Percentiles rank a stretch among this genome's conserved stretches.
Evolutionary conservation across 257 asterid genomes (phyloP).

Genomic region (Lantana camara): DNA sequence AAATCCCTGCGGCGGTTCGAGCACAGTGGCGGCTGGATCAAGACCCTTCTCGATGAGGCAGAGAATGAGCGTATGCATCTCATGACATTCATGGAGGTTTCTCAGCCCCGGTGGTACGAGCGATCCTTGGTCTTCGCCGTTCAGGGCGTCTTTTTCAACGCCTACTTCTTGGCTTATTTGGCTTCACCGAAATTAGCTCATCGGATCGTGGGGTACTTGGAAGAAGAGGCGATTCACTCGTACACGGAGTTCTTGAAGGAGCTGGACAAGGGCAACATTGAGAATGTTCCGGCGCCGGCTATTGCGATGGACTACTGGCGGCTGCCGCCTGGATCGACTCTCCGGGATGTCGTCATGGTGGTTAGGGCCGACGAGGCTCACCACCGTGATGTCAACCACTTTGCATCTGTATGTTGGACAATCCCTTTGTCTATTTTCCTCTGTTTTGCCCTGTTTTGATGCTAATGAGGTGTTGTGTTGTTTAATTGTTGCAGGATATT

Average conservation of each 20-base stretch:
- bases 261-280: slow-evolving; percentile 67
- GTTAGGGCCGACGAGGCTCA: slow-evolving; percentile 95
- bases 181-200: slow-evolving; percentile 66
- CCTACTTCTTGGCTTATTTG: slow-evolving; percentile 56
- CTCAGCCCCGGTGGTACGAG: slow-evolving; percentile 71
- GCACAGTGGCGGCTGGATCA: slow-evolving; percentile 79
- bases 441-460: not conserved
- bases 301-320: slow-evolving; percentile 94
- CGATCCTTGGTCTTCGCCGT: slow-evolving; percentile 61
- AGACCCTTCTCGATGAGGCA: slow-evolving; percentile 65
- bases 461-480: not conserved
- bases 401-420: slow-evolving; percentile 63
- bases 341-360: slow-evolving; percentile 77
- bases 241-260: slow-evolving; percentile 57
- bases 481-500: slow-evolving; percentile 48
- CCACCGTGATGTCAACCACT: slow-evolving; percentile 93
- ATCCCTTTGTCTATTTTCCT: not conserved
- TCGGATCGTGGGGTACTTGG: slow-evolving; percentile 64
- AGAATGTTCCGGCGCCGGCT: slow-evolving; percentile 89
- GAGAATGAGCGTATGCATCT: slow-evolving; percentile 80
- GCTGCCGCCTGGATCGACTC: slow-evolving; percentile 55
- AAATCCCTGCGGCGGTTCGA: slow-evolving; percentile 61
- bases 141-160: slow-evolving; percentile 71
- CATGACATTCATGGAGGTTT: slow-evolving; percentile 80
- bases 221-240: slow-evolving; percentile 71